A percentile compares a stretch with the other conserved stretches of the same genome.
These are phyloP conservation scores for Pelargonium citronellum DNA, from an alignment of 441 rosid species.

Conservation along the genomic window DNA sequence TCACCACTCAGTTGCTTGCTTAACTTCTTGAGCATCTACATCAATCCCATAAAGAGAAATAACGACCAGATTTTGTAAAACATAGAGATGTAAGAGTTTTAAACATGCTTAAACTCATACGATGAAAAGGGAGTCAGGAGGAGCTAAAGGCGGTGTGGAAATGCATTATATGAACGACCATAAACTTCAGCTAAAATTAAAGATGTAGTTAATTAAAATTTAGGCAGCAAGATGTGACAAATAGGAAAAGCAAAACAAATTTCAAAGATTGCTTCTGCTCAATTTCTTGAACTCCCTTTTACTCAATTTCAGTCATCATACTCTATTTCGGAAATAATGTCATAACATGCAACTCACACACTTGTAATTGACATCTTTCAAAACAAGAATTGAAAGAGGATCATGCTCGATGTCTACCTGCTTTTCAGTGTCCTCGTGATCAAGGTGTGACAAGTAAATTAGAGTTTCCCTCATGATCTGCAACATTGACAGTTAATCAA, in stretches of 20 bases:
- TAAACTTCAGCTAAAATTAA: no score
- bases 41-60: conserved; percentile 13
- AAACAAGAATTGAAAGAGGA: not conserved
- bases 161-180: no score
- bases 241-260: no score
- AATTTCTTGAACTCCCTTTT: no score
- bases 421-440: conserved; percentile 98
- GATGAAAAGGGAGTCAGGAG: not conserved
- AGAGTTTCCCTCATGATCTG: conserved; percentile 99
- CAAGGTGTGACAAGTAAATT: conserved; percentile 91
- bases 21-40: conserved; percentile 88
- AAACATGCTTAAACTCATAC: no score
- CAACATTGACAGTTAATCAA: conserved; percentile 24
- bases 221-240: no score
- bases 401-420: conserved; percentile 45
- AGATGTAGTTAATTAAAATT: no score
- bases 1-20: conserved; percentile 94
- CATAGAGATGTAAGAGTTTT: no score
- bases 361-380: not conserved
- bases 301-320: no score
- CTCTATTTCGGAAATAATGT: not conserved
- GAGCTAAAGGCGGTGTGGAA: no score
- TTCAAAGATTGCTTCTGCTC: no score
- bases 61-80: not conserved
- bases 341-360: not conserved